A percentile compares a stretch with the other conserved stretches of the same genome.
Evolutionary conservation across 2,329 filamentous ascomycete genomes (phyloP).

Genomic region (Thelonectria discophora): DNA sequence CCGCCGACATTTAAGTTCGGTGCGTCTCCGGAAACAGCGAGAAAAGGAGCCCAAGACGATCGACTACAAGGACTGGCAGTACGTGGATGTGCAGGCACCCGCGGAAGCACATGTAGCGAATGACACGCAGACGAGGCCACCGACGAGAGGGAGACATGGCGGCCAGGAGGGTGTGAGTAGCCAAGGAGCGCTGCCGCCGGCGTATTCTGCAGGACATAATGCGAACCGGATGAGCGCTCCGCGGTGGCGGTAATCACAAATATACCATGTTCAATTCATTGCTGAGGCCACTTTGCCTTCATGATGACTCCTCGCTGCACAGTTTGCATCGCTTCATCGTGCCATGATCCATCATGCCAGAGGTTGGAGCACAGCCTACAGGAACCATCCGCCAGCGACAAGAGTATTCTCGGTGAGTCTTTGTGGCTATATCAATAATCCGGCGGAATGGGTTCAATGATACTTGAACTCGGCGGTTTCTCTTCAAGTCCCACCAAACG

Average conservation of each 20-base stretch:
- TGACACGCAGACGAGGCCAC: not conserved
- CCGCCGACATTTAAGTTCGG: not conserved
- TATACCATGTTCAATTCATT: no score
- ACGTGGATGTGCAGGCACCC: constrained; percentile 3
- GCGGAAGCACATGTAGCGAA: not conserved
- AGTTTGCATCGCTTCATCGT: no score
- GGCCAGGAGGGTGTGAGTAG: not conserved
- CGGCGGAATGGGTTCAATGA: no score
- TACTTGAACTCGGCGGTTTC: no score
- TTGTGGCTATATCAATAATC: no score
- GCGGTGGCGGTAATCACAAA: not conserved
- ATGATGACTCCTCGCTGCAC: no score
- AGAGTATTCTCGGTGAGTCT: no score
- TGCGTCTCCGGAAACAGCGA: not conserved
- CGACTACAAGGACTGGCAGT: constrained; percentile 5
- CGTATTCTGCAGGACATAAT: not conserved
- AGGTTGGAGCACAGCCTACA: no score
- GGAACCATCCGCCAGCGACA: no score
- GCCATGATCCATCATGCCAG: no score
- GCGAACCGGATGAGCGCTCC: not conserved
- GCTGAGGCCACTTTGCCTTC: no score
- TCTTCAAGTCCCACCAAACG: no score
- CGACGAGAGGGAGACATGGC: not conserved
- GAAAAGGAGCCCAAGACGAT: constrained; percentile 1
- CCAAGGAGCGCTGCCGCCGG: not conserved